Evolutionary conservation across 306 rosid genomes (phyloP), one percentile per base, ranked within the genome.

Genomic region (Dalbergia cultrata): DNA sequence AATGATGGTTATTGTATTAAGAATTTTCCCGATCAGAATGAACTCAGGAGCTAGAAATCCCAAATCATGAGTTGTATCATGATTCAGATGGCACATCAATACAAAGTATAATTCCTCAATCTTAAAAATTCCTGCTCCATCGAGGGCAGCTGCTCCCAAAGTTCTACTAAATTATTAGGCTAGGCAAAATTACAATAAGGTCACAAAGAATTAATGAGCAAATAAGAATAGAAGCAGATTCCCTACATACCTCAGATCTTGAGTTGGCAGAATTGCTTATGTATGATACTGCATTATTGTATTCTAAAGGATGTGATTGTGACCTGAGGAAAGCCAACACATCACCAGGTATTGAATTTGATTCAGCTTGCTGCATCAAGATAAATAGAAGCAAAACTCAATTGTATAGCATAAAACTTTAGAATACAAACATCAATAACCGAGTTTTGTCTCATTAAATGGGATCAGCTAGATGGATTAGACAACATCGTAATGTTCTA

Each of bases 181-280:
- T 18, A 60, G 37, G 43, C 49, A 68, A 26, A 16, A 41, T 31
- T n/a, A 70, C 62, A 49, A 65, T 34, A 52, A 77, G 72, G 18
- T 69, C 67, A 79, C 49, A 61, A 59, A 43, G 21, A 66, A 67
- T 18, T 67, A 33, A 52, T 18, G 77, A 22, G 61, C 45, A 72
- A 37, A 34, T 31, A 64, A 49, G 37, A 54, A 57, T 21, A 79
- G 44, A 34, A 16, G 50, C 76, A 50, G 65, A 52, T 58, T 64
- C 47, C 68, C 71, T 50, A 34, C 77, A 83, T 84, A 89, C 92
- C 85, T 89, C 84, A 0, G 87, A 47, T 79, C 80, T 45, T 57
- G 87, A 47, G 76, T 54, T 59, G 72, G 88, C 68, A 44, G 81
- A 44, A 79, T 77, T 85, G 82, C 76, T 71, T 68, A 74, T 35